Conservation (phyloP, 208 protist species). For the Acanthamoeba lenticulata region DNA sequence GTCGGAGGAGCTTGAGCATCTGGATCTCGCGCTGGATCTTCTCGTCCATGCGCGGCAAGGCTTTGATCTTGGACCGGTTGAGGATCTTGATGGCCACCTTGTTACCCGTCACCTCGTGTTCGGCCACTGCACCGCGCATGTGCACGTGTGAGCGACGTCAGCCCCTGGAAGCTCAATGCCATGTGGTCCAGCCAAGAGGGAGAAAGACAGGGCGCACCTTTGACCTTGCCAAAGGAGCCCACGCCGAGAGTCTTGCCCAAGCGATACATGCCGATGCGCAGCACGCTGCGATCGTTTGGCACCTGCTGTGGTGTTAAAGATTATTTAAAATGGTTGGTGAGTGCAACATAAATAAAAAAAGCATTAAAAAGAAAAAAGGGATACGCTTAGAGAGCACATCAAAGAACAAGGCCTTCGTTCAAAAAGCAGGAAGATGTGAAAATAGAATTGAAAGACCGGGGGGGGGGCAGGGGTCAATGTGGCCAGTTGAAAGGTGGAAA, state of each 20-base stretch:
- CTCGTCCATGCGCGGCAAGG: conserved; percentile 89
- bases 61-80: conserved; percentile 97
- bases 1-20: conserved; percentile 97
- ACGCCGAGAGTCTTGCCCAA: conserved; percentile 98
- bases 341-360: no score
- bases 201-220: conserved; percentile 83
- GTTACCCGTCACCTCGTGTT: conserved; percentile 95
- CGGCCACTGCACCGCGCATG: not conserved
- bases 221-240: conserved; percentile 99
- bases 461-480: no score
- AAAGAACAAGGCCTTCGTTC: no score
- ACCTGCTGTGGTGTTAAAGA: no score
- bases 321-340: no score
- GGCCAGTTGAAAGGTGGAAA: no score
- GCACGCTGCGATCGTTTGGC: not conserved
- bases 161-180: no score
- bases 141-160: not conserved
- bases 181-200: not conserved
- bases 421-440: no score
- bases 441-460: no score
- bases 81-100: conserved; percentile 99
- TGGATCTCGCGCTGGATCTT: conserved; percentile 98
- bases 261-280: conserved; percentile 95
- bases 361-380: no score
- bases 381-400: no score